phyloP scores from a whole-genome alignment of 2,329 filamentous ascomycete species.

The Aureobasidium sp. region DNA sequence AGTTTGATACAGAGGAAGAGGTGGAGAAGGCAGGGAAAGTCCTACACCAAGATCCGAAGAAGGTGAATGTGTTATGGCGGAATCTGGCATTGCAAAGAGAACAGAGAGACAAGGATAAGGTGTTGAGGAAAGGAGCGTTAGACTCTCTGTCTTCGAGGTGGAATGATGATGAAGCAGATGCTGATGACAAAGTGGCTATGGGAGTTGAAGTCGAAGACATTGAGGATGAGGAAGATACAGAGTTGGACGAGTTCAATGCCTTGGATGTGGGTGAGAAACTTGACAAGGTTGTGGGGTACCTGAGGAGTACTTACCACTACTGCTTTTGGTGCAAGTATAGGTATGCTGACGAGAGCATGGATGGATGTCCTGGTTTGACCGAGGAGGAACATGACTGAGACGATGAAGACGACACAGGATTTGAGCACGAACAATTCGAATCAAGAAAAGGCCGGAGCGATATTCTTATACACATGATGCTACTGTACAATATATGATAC shows the following conservation, averaged over 20 bases:
- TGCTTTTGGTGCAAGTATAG: constrained; percentile 94
- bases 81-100: constrained; percentile 63
- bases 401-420: too few relatives aligned
- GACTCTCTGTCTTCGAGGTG: constrained; percentile 58
- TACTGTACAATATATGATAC: too few relatives aligned
- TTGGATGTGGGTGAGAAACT: constrained; percentile 62
- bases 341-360: constrained; percentile 68
- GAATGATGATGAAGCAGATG: constrained; percentile 51
- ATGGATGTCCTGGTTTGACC: constrained; percentile 78
- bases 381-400: constrained; percentile 72
- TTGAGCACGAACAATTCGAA: too few relatives aligned
- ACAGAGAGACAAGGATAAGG: constrained; percentile 60
- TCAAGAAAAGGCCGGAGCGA: too few relatives aligned
- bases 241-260: constrained; percentile 72
- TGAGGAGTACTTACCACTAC: constrained; percentile 68
- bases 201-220: constrained; percentile 57
- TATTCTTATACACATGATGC: too few relatives aligned
- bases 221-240: constrained; percentile 64
- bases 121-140: constrained; percentile 59
- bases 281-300: constrained; percentile 56
- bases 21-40: constrained; percentile 17
- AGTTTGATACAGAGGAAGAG: constrained; percentile 56
- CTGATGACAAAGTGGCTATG: constrained; percentile 63
- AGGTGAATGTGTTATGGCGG: constrained; percentile 70
- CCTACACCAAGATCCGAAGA: constrained; percentile 24